Conservation (phyloP, 176 grass and related monocot species). For the Oryza glumipatula region DNA sequence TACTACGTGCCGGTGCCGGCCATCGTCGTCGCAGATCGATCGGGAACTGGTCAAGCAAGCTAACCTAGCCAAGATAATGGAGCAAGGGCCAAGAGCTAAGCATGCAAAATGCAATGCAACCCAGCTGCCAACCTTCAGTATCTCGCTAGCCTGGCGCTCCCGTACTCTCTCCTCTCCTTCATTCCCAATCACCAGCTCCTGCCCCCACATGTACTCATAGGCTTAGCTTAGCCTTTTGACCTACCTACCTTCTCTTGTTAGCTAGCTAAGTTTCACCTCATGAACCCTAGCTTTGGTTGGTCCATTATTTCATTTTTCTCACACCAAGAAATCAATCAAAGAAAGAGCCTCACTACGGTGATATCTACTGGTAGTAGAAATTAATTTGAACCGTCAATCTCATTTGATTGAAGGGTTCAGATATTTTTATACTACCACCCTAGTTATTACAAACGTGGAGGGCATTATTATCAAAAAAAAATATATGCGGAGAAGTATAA, state of each 20-base stretch:
- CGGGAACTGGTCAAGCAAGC: neutral
- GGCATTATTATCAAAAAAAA: too few relatives aligned
- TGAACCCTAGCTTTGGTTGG: neutral
- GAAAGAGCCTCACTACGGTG: too few relatives aligned
- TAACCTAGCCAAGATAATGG: neutral
- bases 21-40: neutral
- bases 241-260: neutral
- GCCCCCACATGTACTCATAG: neutral
- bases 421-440: too few relatives aligned
- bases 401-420: too few relatives aligned
- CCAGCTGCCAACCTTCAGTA: slow-evolving; percentile 30
- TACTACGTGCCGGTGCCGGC: neutral
- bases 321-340: neutral
- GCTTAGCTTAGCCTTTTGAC: neutral
- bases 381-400: too few relatives aligned
- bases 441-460: too few relatives aligned
- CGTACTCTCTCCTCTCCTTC: slow-evolving; percentile 1
- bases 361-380: too few relatives aligned
- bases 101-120: neutral
- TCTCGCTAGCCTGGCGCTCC: slow-evolving; percentile 43
- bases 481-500: too few relatives aligned
- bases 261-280: neutral
- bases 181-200: neutral
- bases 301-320: neutral
- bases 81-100: neutral